Evolutionary conservation across 2,329 filamentous ascomycete species (phyloP), one percentile per base, ranked within the genome.

Genomic region (Lomentospora prolificans): DNA sequence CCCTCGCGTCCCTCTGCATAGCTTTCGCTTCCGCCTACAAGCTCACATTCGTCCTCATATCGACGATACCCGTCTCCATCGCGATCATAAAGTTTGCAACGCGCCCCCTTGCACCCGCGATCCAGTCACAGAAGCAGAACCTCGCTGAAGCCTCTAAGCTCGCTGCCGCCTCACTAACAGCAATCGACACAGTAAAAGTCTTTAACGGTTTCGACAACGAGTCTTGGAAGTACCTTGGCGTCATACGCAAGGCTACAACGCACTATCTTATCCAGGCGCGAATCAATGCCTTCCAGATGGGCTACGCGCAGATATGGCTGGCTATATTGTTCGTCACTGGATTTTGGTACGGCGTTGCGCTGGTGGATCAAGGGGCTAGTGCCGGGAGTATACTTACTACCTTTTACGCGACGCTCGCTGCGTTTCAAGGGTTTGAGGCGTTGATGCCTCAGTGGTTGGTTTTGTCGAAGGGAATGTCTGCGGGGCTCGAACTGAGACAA

Each of bases 151-250:
- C 89, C 0, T 85, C 90, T 0, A 92, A 89, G 63, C 75, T 84
- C 56, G 80, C 84, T 1, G 84, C 81, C 8, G 86, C 82, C 9
- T 84, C 89, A 0, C 78, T 95, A 8, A 75, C 76, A 1, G 84
- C 82, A 2, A 92, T 96, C 39, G 89, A 95, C 58, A 81, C 88
- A 0, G 89, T 97, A 64, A 96, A 96, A 66, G 85, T 84, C 54
- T 91, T 87, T 70, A 91, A 92, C 61, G 89, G 86, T 0, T 80
- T 90, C 63, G 77, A 79, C 10, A 73, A 84, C 9, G 91, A 95
- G 66, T 69, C 80, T 1, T 77, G 77, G 64, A 81, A 82, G 60
- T 96, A 95, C 64, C 68, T 72, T 1, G 66, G 64, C 0, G 75
- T 78, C 0, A 77, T 88, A 28, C 73, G 74, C 48, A 68, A 72